These are phyloP conservation scores for Trifolium pratense DNA, from an alignment of 306 rosid genomes.

Conservation along the genomic window DNA sequence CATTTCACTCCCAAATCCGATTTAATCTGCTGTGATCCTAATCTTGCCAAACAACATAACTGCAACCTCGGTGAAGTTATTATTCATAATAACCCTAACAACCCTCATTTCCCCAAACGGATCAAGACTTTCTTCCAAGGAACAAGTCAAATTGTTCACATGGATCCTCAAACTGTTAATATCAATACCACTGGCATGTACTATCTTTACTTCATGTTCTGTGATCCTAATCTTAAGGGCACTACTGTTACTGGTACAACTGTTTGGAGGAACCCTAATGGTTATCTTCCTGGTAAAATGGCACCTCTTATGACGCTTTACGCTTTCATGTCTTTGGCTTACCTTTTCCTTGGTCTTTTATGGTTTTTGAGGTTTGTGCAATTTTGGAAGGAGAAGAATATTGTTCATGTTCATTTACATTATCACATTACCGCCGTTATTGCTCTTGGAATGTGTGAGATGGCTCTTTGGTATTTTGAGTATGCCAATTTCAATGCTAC, in stretches of 20 bases:
- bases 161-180: constrained; percentile 48
- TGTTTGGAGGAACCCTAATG: constrained; percentile 85
- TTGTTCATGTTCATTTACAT: constrained; percentile 82
- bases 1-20: constrained; percentile 60
- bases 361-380: constrained; percentile 89
- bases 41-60: constrained; percentile 48
- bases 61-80: constrained; percentile 80
- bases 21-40: constrained; percentile 62
- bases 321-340: constrained; percentile 86
- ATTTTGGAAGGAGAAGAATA: constrained; percentile 88
- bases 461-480: constrained; percentile 97
- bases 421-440: constrained; percentile 87
- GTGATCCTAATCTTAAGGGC: constrained; percentile 72
- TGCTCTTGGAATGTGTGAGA: constrained; percentile 95
- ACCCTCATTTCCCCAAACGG: constrained; percentile 61
- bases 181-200: constrained; percentile 81
- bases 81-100: constrained; percentile 56
- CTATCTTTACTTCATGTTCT: constrained; percentile 86
- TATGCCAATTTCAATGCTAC: constrained; percentile 87
- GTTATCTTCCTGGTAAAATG: constrained; percentile 92
- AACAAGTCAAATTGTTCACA: constrained; percentile 38
- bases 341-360: constrained; percentile 69
- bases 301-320: constrained; percentile 80
- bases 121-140: constrained; percentile 74
- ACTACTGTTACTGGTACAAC: constrained; percentile 78